Evolutionary conservation across 73 alveolate genomes (phyloP), one percentile per base, ranked within the genome.

Genomic region (Tetrahymena elliotti): DNA sequence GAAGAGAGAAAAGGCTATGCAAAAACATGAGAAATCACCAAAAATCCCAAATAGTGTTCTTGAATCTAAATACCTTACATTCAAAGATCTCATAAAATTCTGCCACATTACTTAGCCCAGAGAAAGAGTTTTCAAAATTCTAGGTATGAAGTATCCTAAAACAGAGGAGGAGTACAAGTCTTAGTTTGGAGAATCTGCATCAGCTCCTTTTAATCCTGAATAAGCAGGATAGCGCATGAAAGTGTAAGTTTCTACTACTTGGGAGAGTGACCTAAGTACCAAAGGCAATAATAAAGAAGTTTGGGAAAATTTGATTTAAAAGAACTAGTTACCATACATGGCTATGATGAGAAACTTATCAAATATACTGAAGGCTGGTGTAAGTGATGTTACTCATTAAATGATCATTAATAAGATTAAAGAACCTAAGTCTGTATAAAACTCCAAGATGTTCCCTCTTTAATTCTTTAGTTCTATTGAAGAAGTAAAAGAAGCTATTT

Each of bases 311-410:
- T 54, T 96, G 11, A 37, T 96, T 12, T 37, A 53, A n/a, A 34
- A 34, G 16, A 95, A 83, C 47, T 11, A 95, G 36, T 68, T 96
- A 33, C 97, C 97, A 9, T 95, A 94, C 38, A 83, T 96, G 96
- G 97, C 97, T 33, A 41, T 95, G 94, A 40, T 96, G 37, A 53
- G 97, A 38, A 96, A 95, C 84, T 41, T 96, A 82, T 38, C 97
- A 40, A 96, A 96, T 31, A 83, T 96, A 34, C 96, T 96, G n/a
- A 68, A 93, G 83, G 83, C 94, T 52, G 96, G 96, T 33, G 94
- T 93, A n/a, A 34, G 84, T 33, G 96, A 33, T 0, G 97, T 38
- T 8, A 95, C 95, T 9, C 97, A 95, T 95, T 27, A 35, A 31
- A 84, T 40, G 0, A 95, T 93, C 0, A 35, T 82, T 18, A 95